Conservation (phyloP, 1,139 yeast species). For the Eremothecium sinecaudum region DNA sequence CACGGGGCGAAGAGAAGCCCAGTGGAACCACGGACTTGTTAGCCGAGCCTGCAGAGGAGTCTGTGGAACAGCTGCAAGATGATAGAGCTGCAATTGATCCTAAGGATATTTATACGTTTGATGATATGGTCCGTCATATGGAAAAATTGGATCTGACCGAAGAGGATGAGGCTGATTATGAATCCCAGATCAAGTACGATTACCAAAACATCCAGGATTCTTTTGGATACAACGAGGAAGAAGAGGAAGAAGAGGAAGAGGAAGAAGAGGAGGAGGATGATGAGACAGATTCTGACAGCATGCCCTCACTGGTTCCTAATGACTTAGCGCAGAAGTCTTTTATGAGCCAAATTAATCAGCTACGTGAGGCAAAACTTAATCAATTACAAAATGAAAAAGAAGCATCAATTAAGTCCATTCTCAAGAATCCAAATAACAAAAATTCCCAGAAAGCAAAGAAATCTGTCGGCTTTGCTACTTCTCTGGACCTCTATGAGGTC, state of each 20-base stretch:
- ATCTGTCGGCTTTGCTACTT: constrained; percentile 44
- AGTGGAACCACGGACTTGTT: background rate
- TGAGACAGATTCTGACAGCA: constrained; percentile 9
- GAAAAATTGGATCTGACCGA: constrained; percentile 33
- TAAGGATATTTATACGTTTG: constrained; percentile 39
- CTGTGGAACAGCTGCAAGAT: background rate
- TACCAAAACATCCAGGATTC: constrained; percentile 29
- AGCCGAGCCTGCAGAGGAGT: background rate
- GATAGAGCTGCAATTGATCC: constrained; percentile 36
- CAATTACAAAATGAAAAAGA: background rate
- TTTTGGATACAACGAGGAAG: constrained; percentile 33
- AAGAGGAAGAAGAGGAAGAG: constrained; percentile 18
- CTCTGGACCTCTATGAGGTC: constrained; percentile 48
- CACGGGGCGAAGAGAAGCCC: background rate
- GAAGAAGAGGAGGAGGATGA: constrained; percentile 23
- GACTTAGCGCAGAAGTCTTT: constrained; percentile 25
- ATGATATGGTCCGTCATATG: constrained; percentile 26
- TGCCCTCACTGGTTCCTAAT: constrained; percentile 18
- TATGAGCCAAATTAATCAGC: constrained; percentile 24
- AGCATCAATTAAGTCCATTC: constrained; percentile 14
- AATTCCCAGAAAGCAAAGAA: constrained; percentile 30
- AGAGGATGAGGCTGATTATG: constrained; percentile 33
- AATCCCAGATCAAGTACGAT: constrained; percentile 32
- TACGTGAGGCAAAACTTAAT: constrained; percentile 15
- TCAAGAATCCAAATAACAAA: constrained; percentile 10